Conservation (phyloP, 192 early-diverging fungal genomes). For the Coemansia interrupta region DNA sequence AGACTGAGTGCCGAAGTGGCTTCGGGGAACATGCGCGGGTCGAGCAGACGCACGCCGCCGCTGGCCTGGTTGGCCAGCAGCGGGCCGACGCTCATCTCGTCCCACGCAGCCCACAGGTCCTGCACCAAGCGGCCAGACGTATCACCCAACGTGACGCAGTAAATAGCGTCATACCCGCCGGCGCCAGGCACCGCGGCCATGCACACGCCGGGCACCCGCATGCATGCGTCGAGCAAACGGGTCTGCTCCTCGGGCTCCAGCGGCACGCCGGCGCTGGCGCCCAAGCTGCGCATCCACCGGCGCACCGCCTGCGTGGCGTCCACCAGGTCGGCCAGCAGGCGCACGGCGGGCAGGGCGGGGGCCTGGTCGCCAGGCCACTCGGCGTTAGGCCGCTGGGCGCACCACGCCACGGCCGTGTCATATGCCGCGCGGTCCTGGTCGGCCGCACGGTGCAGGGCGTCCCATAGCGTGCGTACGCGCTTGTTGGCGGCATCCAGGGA, state of each 20-base stretch:
- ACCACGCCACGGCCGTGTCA: slow-evolving; percentile 48
- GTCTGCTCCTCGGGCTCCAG: slow-evolving; percentile 92
- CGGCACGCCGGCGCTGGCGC: slow-evolving; percentile 67
- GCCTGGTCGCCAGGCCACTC: slow-evolving; percentile 15
- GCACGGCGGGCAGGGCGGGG: not conserved
- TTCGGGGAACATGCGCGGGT: slow-evolving; percentile 16
- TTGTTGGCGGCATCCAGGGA: slow-evolving; percentile 61
- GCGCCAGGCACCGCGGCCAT: slow-evolving; percentile 96
- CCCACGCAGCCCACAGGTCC: slow-evolving; percentile 71
- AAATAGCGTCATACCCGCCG: slow-evolving; percentile 97
- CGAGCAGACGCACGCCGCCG: slow-evolving; percentile 51
- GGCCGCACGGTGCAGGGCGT: slow-evolving; percentile 43
- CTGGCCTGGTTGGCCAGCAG: slow-evolving; percentile 68
- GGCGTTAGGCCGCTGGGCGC: slow-evolving; percentile 32
- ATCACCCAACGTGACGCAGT: slow-evolving; percentile 69
- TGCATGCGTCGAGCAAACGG: slow-evolving; percentile 76
- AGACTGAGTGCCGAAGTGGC: slow-evolving; percentile 2
- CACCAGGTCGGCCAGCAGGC: slow-evolving; percentile 58
- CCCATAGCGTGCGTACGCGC: slow-evolving; percentile 57
- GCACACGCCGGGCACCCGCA: slow-evolving; percentile 73
- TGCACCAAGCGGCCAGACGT: slow-evolving; percentile 51
- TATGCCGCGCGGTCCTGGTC: slow-evolving; percentile 21
- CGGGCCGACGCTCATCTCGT: slow-evolving; percentile 76
- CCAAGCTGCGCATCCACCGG: slow-evolving; percentile 66
- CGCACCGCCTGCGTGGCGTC: slow-evolving; percentile 55